These are phyloP conservation scores for Margaritispora aquatica DNA, from an alignment of 495 filamentous ascomycete species.

Conservation along the genomic window DNA sequence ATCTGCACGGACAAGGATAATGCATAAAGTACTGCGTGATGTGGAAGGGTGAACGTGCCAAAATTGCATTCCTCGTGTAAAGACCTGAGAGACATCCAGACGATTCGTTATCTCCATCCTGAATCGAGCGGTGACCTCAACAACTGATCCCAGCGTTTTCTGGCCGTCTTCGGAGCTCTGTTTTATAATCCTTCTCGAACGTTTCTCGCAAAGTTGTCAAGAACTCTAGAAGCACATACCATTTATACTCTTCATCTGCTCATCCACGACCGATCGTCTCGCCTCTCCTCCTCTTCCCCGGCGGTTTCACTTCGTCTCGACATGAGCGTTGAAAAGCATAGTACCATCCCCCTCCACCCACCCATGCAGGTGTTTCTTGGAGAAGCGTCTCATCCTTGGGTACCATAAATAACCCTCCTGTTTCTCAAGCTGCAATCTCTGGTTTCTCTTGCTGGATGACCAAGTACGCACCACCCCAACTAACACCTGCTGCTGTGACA, in stretches of 20 bases:
- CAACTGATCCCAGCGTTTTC: background rate
- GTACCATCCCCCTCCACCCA: background rate
- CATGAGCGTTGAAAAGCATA: background rate
- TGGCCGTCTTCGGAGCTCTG: background rate
- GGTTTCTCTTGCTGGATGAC: constrained; percentile 8
- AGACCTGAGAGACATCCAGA: background rate
- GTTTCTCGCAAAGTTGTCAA: background rate
- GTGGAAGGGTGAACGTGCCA: background rate
- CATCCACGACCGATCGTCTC: background rate
- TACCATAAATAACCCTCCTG: background rate
- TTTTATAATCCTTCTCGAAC: background rate
- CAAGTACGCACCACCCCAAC: constrained; percentile 7
- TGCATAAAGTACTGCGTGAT: background rate
- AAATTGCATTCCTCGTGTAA: background rate
- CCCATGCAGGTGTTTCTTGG: background rate
- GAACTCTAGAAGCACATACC: background rate
- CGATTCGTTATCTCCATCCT: background rate
- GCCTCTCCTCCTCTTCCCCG: background rate
- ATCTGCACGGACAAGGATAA: background rate
- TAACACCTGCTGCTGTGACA: constrained; percentile 3
- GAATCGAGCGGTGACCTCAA: background rate
- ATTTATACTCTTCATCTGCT: background rate
- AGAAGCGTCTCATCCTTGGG: background rate
- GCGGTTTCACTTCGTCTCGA: background rate
- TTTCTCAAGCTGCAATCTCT: background rate